Evolutionary conservation across 176 grass and related monocot genomes (phyloP), one percentile per base, ranked within the genome.

Genomic region (Alloteropsis semialata): DNA sequence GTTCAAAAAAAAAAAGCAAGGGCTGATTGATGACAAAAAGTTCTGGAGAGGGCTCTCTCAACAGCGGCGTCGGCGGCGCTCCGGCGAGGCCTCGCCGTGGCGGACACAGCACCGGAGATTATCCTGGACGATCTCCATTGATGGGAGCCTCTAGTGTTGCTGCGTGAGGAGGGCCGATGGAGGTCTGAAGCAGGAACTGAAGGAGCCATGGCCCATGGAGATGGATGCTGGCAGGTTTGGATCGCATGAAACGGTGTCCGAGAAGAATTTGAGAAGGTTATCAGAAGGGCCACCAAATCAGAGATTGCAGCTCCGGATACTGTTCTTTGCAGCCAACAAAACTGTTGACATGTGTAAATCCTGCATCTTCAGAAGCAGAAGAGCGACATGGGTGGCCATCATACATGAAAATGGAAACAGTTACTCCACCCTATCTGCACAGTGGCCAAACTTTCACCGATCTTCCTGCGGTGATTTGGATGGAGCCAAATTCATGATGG

Each of bases 261-360:
- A 50, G 39, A 18, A 36, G 86, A 94, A 60, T 48, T 14, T 92
- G 30, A 56, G 79, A 18, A 49, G 46, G 43, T 11, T 13, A 45
- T 45, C 43, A 10, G 12, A 11, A 45, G 43, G 14, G 5, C 82
- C 8, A 74, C 80, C 10, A 94, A 86, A 66, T 80, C 86, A 73
- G 82, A 8, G 65, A 59, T 84, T 94, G 46, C 94, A 88, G 1
- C 81, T 94, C 3, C 87, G 88, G 53, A 85, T 86, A 10, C 94
- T 97, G 79, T 88, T 97, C 14, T 97, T 97, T 13, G 81, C 91
- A 41, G 68, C 75, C 12, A 97, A 90, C 72, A 79, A 82, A 36
- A 97, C n/a, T 97, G 74, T 63, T 97, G 55, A 59, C 94, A 32
- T 87, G 82, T 51, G 77, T 97, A 15, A 89, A 89, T 85, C 94